Evolutionary conservation across 2,329 filamentous ascomycete species (phyloP), one percentile per base, ranked within the genome.

Genomic region (Pestalotiopsis sp.): DNA sequence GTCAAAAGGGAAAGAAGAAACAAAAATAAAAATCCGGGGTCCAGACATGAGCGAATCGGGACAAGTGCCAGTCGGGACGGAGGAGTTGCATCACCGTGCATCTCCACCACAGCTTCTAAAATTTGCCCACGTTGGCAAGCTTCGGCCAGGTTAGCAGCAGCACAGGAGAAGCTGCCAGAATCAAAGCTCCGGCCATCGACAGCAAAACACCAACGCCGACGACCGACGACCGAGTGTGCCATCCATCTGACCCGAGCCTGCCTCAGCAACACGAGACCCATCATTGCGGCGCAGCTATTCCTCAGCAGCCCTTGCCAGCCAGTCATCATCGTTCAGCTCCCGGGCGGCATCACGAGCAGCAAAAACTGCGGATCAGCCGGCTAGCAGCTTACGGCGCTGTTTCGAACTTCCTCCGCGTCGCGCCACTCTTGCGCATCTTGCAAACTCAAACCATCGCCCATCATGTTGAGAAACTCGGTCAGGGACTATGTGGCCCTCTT

Each of bases 81-180:
- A 23, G 38, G 39, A 64, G 59, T 49, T 64, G 61, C 61, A 64
- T 64, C 61, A 64, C 61, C 61, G 61, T 64, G 61, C 61, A 52
- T 23, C 61, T 64, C 61, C 61, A 64, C 61, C 61, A 52, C 17
- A 49, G 36, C 61, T 49, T 61, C 61, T 38, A 64, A 64, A 64
- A 45, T 64, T 64, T 64, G 59, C 59, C 59, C 59, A 14, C 25
- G n/a, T 27, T 17, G n/a, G 14, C 31, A 61, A 20, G n/a, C 27
- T 61, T 36, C 27, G 31, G 31, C 31, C 31, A 13, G n/a, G n/a
- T 36, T 23, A 36, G 20, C 56, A 27, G 27, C 57, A 36, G 57
- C n/a, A n/a, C 23, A 59, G 23, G 57, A 31, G 57, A 36, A 27
- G 57, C 57, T 59, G 12, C 25, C 23, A 25, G 23, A 36, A 25